Conservation (phyloP, 306 rosid species). For the Begonia fuchsioides region DNA sequence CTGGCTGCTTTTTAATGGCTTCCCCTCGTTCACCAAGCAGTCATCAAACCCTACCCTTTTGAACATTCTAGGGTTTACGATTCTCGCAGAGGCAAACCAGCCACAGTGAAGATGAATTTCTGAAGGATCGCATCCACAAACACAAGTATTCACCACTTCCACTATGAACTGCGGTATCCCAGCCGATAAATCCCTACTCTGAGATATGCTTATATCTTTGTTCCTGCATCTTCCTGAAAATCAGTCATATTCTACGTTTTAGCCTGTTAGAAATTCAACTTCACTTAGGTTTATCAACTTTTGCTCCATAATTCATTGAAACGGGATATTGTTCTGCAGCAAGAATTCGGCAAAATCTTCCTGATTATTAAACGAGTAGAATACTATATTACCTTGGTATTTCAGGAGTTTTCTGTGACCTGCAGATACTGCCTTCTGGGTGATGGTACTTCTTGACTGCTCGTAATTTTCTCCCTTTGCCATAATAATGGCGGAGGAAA, state of each 20-base stretch:
- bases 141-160: conserved; percentile 52
- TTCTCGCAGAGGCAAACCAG: conserved; percentile 61
- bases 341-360: background rate
- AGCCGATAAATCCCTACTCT: conserved; percentile 26
- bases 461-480: conserved; percentile 15
- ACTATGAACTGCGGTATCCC: conserved; percentile 54
- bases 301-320: background rate
- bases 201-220: conserved; percentile 53
- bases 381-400: conserved; percentile 20
- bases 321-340: background rate
- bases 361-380: background rate
- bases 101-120: conserved; percentile 56
- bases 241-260: background rate
- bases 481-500: conserved; percentile 8
- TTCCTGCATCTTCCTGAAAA: conserved; percentile 31
- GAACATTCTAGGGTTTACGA: conserved; percentile 37
- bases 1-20: conserved; percentile 24
- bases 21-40: conserved; percentile 58
- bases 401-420: conserved; percentile 15
- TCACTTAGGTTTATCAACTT: too few species aligned
- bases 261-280: too few species aligned
- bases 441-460: conserved; percentile 13
- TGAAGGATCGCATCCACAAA: conserved; percentile 36
- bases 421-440: conserved; percentile 13
- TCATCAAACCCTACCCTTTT: conserved; percentile 49